phyloP scores from a whole-genome alignment of 225 moss, liverwort and hornwort species.

The Marchantia paleacea region DNA sequence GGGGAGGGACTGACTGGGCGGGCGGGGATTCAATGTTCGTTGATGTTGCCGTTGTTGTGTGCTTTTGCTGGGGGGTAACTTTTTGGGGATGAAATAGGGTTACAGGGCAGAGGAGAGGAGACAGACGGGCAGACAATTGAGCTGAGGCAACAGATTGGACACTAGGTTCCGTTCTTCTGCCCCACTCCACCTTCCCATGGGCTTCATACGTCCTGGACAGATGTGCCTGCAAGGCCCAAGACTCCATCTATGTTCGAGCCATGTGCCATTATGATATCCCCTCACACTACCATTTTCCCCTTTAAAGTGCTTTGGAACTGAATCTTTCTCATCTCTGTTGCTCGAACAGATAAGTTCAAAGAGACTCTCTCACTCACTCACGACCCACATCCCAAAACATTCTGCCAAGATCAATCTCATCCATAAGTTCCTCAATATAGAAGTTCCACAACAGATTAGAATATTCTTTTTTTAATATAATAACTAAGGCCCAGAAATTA shows the following conservation, averaged over 20 bases:
- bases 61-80: background rate
- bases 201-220: background rate
- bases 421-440: background rate
- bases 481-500: background rate
- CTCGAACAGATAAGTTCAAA: constrained; percentile 4
- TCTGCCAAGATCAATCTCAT: background rate
- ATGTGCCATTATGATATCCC: constrained; percentile 3
- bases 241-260: background rate
- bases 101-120: too few species aligned
- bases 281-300: background rate
- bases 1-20: too few species aligned
- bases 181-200: background rate
- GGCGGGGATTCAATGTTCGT: too few species aligned
- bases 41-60: too few species aligned
- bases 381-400: constrained; percentile 5
- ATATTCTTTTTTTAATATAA: background rate
- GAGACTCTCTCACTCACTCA: background rate
- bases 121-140: background rate
- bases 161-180: background rate
- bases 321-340: background rate
- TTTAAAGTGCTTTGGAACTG: background rate
- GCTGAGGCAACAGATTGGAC: background rate
- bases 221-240: constrained; percentile 1
- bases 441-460: too few species aligned
- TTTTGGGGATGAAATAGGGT: background rate